Conservation (phyloP, 306 rosid species). For the Adenanthera pavonina region DNA sequence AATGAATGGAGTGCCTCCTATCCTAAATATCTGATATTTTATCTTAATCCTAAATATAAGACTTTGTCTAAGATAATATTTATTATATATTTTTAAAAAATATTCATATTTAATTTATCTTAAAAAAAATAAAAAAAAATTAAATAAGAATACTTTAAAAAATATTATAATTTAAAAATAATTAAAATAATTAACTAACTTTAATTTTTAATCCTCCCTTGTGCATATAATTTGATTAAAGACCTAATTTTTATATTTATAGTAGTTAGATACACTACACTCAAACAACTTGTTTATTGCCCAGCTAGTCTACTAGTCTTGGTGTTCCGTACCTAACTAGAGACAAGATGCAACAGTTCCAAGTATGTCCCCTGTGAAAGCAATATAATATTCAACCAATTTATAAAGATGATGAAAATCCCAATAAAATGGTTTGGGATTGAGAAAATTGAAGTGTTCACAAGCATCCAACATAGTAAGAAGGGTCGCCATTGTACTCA, state of each 20-base stretch:
- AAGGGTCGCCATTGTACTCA: neutral
- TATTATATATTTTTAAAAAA: too few species aligned
- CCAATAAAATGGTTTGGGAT: constrained; percentile 40
- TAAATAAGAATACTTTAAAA: too few species aligned
- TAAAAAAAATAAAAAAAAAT: too few species aligned
- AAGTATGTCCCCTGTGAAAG: constrained; percentile 52
- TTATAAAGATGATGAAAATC: constrained; percentile 37
- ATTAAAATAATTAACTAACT: too few species aligned
- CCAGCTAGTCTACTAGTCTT: constrained; percentile 12
- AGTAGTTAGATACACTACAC: neutral
- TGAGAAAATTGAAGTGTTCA: constrained; percentile 24
- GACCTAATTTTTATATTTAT: neutral
- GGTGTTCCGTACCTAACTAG: constrained; percentile 39
- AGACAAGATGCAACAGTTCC: constrained; percentile 66
- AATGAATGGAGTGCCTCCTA: too few species aligned
- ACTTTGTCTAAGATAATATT: too few species aligned
- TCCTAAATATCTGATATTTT: too few species aligned
- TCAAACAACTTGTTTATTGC: neutral
- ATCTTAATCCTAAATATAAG: too few species aligned
- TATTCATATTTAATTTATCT: too few species aligned
- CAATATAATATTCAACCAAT: neutral
- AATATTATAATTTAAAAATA: too few species aligned
- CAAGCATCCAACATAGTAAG: constrained; percentile 44
- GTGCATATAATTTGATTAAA: too few species aligned
- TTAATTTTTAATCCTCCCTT: too few species aligned